Evolutionary conservation across 2,329 filamentous ascomycete genomes (phyloP).

Genomic region (Sporothrix globosa): DNA sequence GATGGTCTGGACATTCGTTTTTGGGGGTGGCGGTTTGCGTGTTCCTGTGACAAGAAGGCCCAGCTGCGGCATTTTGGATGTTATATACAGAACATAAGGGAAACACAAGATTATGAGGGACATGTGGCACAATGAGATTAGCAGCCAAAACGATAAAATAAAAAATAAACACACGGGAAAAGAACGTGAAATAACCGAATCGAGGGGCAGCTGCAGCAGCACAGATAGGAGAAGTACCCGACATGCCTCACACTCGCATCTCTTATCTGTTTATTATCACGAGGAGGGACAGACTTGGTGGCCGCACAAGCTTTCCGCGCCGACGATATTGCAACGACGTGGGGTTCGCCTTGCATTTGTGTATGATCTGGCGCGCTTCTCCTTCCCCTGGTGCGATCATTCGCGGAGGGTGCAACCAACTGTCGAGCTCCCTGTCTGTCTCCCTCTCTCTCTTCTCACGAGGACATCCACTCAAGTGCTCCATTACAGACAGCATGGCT

Average conservation of each 20-base stretch:
- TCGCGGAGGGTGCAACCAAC: background rate
- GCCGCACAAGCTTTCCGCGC: conserved; percentile 24
- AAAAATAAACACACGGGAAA: background rate
- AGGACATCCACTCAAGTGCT: conserved; percentile 16
- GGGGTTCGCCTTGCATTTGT: conserved; percentile 27
- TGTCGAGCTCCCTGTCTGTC: background rate
- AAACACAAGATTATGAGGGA: background rate
- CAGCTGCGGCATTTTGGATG: conserved; percentile 24
- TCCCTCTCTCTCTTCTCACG: background rate
- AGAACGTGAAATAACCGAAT: background rate
- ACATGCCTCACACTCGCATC: background rate
- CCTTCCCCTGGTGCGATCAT: conserved; percentile 14
- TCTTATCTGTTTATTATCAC: conserved; percentile 19
- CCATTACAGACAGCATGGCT: conserved; percentile 19
- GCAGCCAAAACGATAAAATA: background rate
- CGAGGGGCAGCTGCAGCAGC: background rate
- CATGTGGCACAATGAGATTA: background rate
- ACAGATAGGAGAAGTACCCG: background rate
- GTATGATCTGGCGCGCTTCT: background rate
- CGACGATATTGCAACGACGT: conserved; percentile 25
- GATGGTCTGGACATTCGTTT: background rate
- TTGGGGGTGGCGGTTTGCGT: background rate
- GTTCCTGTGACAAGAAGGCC: background rate
- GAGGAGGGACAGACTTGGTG: conserved; percentile 5
- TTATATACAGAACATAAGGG: background rate